A percentile compares a stretch with the other conserved stretches of the same genome.
Conservation (phyloP, 305 asterid species). For the Fraxinus xanthoxyloides region DNA sequence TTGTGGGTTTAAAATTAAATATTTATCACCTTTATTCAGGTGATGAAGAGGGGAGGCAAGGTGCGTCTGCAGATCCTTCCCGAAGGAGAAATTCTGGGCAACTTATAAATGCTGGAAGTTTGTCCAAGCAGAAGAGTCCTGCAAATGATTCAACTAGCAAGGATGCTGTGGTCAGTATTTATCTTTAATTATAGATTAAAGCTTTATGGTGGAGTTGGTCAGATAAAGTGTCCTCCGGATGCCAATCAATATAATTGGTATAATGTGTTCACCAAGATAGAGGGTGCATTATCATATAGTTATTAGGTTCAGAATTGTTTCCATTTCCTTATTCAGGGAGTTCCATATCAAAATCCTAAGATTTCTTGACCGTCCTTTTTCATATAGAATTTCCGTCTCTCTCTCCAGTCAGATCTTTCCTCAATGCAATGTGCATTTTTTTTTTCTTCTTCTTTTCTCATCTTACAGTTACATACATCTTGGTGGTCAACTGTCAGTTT, state of each 20-base stretch:
- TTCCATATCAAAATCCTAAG: neutral
- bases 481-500: neutral
- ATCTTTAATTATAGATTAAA: slow-evolving; percentile 12
- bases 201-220: slow-evolving; percentile 7
- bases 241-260: neutral
- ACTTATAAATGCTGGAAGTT: slow-evolving; percentile 47
- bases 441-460: neutral
- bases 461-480: neutral
- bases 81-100: slow-evolving; percentile 66
- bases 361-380: neutral
- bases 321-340: neutral
- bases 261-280: neutral
- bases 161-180: slow-evolving; percentile 74
- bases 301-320: neutral
- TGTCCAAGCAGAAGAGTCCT: slow-evolving; percentile 72
- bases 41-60: slow-evolving; percentile 71
- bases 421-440: neutral
- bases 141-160: slow-evolving; percentile 77
- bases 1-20: neutral
- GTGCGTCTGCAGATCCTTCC: slow-evolving; percentile 63
- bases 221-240: neutral
- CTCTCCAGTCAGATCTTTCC: neutral
- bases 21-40: slow-evolving; percentile 40
- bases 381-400: neutral
- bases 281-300: neutral